Percentiles rank a stretch among this genome's conserved stretches.
phyloP scores from a whole-genome alignment of 495 filamentous ascomycete genomes.

The Cetradonia linearis region DNA sequence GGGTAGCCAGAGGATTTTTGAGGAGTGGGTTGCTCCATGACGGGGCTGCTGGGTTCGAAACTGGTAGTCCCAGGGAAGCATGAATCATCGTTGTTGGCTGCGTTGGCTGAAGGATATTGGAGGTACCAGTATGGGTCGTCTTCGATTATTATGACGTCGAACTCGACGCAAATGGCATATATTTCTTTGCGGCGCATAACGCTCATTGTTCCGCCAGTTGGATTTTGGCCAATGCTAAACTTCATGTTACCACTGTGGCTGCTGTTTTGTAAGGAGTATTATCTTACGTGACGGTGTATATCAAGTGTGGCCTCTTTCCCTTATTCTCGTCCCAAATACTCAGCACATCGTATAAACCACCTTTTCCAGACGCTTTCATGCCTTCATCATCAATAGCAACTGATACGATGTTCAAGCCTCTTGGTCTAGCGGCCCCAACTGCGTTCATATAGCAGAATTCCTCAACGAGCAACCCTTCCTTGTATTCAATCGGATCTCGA shows the following conservation, averaged over 20 bases:
- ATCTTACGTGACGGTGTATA: conserved; percentile 85
- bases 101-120: conserved; percentile 60
- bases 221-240: conserved; percentile 77
- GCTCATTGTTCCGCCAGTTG: conserved; percentile 64
- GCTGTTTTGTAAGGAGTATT: not conserved
- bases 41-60: not conserved
- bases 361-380: conserved; percentile 55
- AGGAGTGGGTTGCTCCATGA: too few relatives aligned
- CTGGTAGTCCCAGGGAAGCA: not conserved
- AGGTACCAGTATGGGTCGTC: conserved; percentile 97
- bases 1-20: conserved; percentile 55
- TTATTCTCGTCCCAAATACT: conserved; percentile 66
- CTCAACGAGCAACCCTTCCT: conserved; percentile 65
- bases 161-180: conserved; percentile 69
- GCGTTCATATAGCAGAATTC: conserved; percentile 70
- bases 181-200: conserved; percentile 63
- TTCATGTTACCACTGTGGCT: not conserved
- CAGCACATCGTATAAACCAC: conserved; percentile 67
- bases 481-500: conserved; percentile 52
- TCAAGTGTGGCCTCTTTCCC: conserved; percentile 66
- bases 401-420: conserved; percentile 59
- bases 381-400: conserved; percentile 70
- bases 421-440: conserved; percentile 52
- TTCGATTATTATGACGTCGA: conserved; percentile 87
- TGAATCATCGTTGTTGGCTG: not conserved